Percentiles rank a stretch among this genome's conserved stretches.
These are phyloP conservation scores for Trypanosoma caninum DNA, from an alignment of 208 protist genomes.

Conservation along the genomic window DNA sequence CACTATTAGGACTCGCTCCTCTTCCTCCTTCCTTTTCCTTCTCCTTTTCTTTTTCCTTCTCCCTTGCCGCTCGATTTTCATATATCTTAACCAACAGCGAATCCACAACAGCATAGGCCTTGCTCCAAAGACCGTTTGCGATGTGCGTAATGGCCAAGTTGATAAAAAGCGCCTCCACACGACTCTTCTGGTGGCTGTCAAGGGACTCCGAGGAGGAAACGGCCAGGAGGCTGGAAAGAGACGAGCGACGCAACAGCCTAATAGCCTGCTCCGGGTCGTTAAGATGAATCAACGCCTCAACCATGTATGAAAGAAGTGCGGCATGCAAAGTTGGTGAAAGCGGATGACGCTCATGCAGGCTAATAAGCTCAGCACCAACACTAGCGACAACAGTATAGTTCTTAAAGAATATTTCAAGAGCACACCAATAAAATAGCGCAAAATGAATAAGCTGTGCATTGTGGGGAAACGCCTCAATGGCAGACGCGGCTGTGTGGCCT, in stretches of 20 bases:
- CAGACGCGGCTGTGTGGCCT: constrained; percentile 49
- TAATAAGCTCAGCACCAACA: constrained; percentile 68
- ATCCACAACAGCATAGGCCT: constrained; percentile 77
- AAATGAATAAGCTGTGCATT: constrained; percentile 56
- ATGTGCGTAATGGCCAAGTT: constrained; percentile 83
- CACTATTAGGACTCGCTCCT: constrained; percentile 2
- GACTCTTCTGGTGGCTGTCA: constrained; percentile 73
- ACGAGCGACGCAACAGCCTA: constrained; percentile 62
- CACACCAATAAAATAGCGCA: constrained; percentile 75
- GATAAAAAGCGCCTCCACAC: constrained; percentile 80
- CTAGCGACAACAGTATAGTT: constrained; percentile 79
- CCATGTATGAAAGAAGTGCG: constrained; percentile 75
- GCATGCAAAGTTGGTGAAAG: constrained; percentile 63
- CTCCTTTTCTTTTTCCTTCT: constrained; percentile 1
- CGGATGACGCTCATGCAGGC: constrained; percentile 49
- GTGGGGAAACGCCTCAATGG: constrained; percentile 60
- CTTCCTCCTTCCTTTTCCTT: constrained; percentile 19
- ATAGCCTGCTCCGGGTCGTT: constrained; percentile 76
- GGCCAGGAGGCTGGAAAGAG: constrained; percentile 60
- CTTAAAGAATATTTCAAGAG: constrained; percentile 62
- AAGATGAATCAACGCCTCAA: constrained; percentile 79
- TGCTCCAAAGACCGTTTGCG: constrained; percentile 76
- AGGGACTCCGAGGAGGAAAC: constrained; percentile 32
- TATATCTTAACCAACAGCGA: constrained; percentile 78
- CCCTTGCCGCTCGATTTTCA: constrained; percentile 32